A percentile compares a stretch with the other conserved stretches of the same genome.
Evolutionary conservation across 768 basidiomycete genomes (phyloP).

Genomic region (Russula virescens): DNA sequence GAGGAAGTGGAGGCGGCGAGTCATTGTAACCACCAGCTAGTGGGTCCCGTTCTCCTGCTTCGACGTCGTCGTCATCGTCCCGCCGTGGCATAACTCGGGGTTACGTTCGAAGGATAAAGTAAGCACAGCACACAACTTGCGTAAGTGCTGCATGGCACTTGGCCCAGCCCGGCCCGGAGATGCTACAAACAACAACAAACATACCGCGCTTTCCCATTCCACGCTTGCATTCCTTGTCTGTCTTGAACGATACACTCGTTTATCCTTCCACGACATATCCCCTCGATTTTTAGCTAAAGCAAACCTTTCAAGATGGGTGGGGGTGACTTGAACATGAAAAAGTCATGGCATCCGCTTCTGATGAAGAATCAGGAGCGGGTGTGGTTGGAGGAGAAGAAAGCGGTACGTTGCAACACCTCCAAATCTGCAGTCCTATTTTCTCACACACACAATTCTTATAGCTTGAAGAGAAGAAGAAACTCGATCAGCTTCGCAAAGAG

Average conservation of each 20-base stretch:
- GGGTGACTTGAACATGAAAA: constrained; percentile 98
- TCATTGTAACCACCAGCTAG: constrained; percentile 25
- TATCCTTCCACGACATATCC: not conserved
- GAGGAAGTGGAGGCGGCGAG: constrained; percentile 18
- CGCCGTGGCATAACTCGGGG: constrained; percentile 27
- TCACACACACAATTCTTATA: constrained; percentile 31
- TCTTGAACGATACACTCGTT: constrained; percentile 7
- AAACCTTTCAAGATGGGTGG: constrained; percentile 83
- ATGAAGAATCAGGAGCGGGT: constrained; percentile 98
- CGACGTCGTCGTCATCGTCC: constrained; percentile 29
- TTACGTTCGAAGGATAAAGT: not conserved
- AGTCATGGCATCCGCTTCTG: constrained; percentile 98
- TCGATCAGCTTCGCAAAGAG: constrained; percentile 95
- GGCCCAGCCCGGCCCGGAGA: not conserved
- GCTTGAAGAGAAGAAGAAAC: constrained; percentile 98
- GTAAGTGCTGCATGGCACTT: no score
- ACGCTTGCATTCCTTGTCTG: no score
- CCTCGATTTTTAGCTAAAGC: constrained; percentile 24
- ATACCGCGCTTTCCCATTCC: not conserved
- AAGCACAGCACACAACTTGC: not conserved
- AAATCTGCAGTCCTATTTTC: not conserved
- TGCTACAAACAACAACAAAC: constrained; percentile 11
- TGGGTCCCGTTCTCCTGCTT: constrained; percentile 31
- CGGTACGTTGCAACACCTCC: constrained; percentile 46
- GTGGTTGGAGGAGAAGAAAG: constrained; percentile 97